Evolutionary conservation across 108 stramenopile genomes (phyloP).

Genomic region (Cylindrotheca closterium): DNA sequence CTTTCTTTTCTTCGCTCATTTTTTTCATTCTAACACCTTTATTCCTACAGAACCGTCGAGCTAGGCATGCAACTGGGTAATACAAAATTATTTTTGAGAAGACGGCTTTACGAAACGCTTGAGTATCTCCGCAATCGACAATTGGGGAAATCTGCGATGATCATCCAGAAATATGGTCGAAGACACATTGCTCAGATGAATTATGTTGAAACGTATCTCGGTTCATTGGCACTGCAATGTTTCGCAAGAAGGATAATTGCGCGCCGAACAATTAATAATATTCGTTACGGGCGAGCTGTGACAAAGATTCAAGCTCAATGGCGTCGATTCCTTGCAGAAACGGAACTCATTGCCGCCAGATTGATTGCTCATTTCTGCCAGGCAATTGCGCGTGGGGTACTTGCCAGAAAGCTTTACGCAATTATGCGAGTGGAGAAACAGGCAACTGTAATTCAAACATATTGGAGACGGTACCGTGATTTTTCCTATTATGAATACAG

Average conservation of each 20-base stretch:
- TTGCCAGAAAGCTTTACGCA: slow-evolving; percentile 35
- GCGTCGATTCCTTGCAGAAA: slow-evolving; percentile 36
- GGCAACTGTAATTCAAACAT: slow-evolving; percentile 36
- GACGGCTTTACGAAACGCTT: slow-evolving; percentile 74
- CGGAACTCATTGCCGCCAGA: slow-evolving; percentile 30
- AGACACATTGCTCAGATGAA: slow-evolving; percentile 37
- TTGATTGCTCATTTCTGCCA: slow-evolving; percentile 60
- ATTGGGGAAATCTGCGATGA: slow-evolving; percentile 38
- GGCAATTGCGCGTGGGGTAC: slow-evolving; percentile 39
- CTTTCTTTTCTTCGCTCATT: background rate
- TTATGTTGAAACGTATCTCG: slow-evolving; percentile 17
- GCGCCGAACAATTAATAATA: slow-evolving; percentile 4
- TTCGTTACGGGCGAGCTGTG: slow-evolving; percentile 36
- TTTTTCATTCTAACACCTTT: background rate
- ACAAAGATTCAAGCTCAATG: slow-evolving; percentile 51
- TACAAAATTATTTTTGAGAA: slow-evolving; percentile 86
- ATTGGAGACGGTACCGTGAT: slow-evolving; percentile 25
- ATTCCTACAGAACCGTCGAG: slow-evolving; percentile 12
- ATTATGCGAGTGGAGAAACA: slow-evolving; percentile 39
- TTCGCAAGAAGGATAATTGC: slow-evolving; percentile 41
- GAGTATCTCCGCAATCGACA: slow-evolving; percentile 64
- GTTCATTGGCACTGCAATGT: slow-evolving; percentile 28
- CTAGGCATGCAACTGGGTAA: slow-evolving; percentile 85
- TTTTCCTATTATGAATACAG: slow-evolving; percentile 6
- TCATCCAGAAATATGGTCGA: slow-evolving; percentile 47